Base-by-base conservation (phyloP, 768 basidiomycete species). In the Coprinopsis sp. region DNA sequence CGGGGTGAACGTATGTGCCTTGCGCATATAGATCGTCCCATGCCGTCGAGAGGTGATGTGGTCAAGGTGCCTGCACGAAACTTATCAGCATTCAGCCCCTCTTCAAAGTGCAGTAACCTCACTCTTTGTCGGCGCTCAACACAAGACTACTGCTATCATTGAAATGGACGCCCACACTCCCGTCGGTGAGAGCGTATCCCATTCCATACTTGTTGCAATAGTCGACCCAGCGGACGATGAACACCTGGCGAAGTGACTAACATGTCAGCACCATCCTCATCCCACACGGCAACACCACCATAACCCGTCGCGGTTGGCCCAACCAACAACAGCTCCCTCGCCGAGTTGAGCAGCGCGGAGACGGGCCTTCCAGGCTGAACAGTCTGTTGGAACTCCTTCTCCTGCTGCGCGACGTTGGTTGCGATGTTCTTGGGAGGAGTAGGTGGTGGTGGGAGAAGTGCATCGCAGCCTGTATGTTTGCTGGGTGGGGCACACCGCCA, bases 181-280 rank as follows among this genome's bases (percentile, higher is more conserved):
- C 93, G 58, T 99, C 93, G 16, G 92, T 95, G 59, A 98, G 71
- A 3, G 92, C 91, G 63, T 96, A 98, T 1, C 95, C 96, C 90
- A 97, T 98, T n/a, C 95, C 96, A 65, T 97, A 99, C 73, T 97
- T 97, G 66, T 93, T 91, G 63, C 91, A 98, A 61, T 98, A 98
- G 64, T 98, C 96, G 33, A 98, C 87, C 96, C 96, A 98, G n/a
- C 89, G 90, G 2, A 88, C 90, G 52, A 99, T 92, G 67, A 97
- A 98, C 36, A 95, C 86, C 40, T n/a, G n/a, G n/a, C n/a, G n/a
- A n/a, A n/a, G n/a, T n/a, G n/a, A n/a, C n/a, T n/a, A n/a, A n/a
- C n/a, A n/a, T n/a, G n/a, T n/a, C n/a, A n/a, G n/a, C n/a, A n/a
- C n/a, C n/a, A n/a, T n/a, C n/a, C n/a, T n/a, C n/a, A n/a, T n/a